Base-by-base conservation (phyloP, 2,329 filamentous ascomycete genomes). In the Xenoacremonium recifei region DNA sequence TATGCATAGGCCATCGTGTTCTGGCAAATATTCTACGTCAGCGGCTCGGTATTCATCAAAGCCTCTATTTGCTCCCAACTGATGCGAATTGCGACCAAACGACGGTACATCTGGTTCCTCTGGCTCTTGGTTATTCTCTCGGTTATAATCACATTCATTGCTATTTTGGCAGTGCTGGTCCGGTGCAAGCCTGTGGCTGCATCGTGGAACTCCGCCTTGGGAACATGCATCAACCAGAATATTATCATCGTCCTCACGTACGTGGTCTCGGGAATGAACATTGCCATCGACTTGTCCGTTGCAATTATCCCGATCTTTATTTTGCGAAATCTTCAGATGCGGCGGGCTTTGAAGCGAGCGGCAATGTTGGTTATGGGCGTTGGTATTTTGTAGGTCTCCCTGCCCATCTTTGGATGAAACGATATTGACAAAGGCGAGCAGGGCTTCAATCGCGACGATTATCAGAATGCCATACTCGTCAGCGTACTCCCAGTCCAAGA, bases 101-200 rank as follows among this genome's bases (percentile, higher is more conserved):
- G 19, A 37, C 36, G 17, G 25, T 39, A 5, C 47, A 49, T 23
- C 32, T 23, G 0, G 29, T 30, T 5, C 23, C 35, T 13, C 37
- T 51, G 2, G 1, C 34, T 53, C 6, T 49, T 47, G 2, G 42
- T 17, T 4, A 40, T 50, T 5, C 50, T 31, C 30, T 53, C 49
- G 45, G 37, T 43, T 12, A 40, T 48, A n/a, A n/a, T n/a, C n/a
- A n/a, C n/a, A n/a, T 4, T 53, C 49, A 49, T 47, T 49, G 16
- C 48, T 53, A 19, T 41, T 44, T 3, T 53, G 47, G 41, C 46
- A 13, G 50, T 47, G 21, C 50, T 53, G 38, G 48, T 53, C 32
- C 50, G 52, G 33, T 53, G 50, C 44, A 53, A 49, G 13, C 50
- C 50, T 13, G 45, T 53, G 12, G 34, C 47, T 6, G 48, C 48